Evolutionary conservation across 768 basidiomycete genomes (phyloP).

Genomic region (Dacryopinax spathularia): DNA sequence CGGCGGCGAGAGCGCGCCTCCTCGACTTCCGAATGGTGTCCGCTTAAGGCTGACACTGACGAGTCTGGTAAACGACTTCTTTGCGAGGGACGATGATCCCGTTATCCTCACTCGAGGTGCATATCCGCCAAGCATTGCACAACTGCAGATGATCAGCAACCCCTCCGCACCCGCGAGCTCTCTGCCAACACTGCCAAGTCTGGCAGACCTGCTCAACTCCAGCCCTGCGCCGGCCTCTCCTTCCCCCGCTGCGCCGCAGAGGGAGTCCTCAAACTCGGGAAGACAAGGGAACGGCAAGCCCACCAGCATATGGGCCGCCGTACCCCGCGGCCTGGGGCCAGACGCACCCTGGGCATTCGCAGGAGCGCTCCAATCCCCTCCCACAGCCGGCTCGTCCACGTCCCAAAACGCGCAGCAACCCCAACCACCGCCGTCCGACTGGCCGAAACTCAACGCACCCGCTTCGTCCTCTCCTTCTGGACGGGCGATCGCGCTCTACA

Average conservation of each 20-base stretch:
- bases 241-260: background rate
- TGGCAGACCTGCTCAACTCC: background rate
- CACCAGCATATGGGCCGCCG: background rate
- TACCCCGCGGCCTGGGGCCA: background rate
- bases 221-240: background rate
- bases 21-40: conserved; percentile 56
- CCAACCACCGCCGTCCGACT: background rate
- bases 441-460: conserved; percentile 1
- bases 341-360: background rate
- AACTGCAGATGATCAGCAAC: conserved; percentile 1
- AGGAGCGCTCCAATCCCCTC: background rate
- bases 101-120: background rate
- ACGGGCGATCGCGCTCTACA: background rate
- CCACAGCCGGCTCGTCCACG: background rate
- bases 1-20: background rate
- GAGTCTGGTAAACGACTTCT: conserved; percentile 68
- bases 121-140: background rate
- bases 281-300: background rate
- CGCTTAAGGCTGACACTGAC: conserved; percentile 60
- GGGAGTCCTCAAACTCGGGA: background rate
- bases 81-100: conserved; percentile 20
- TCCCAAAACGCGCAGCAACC: background rate
- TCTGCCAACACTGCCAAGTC: background rate
- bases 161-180: background rate
- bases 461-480: background rate